Evolutionary conservation across 1,284 basidiomycete genomes (phyloP), one percentile per base, ranked within the genome.

Genomic region (Ceratobasidium sp.): DNA sequence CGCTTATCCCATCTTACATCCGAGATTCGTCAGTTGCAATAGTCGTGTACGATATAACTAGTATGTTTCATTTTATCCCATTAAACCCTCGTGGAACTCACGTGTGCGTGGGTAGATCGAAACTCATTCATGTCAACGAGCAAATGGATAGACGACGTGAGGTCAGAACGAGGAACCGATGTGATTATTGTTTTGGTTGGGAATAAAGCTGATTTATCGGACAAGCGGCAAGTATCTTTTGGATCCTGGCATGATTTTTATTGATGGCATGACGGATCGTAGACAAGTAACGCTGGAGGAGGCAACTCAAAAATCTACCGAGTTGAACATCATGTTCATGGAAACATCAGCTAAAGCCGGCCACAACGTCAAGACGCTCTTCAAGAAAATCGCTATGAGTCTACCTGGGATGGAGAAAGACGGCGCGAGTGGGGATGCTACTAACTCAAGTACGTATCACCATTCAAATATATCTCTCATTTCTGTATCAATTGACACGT

Each of bases 61-160:
- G 97, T 97, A 82, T 83, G 95, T 89, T 26, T 63, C 28, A 33
- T 63, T 63, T 39, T 33, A 49, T 49, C 18, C 42, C 18, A 56
- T 46, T 60, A 69, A 33, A 39, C 15, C 9, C 39, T 40, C 40
- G n/a, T 66, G 56, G 26, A 39, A 20, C 44, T 28, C 66, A 64
- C 55, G 64, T 64, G 63, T 55, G 60, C 64, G 1, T 49, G 56
- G 40, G 9, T 83, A 98, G 97, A 97, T 87, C 95, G 98, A 61
- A 93, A 94, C 81, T 98, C 97, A 26, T 99, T 99, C 90, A 87
- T 97, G 80, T 98, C 98, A 80, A 99, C 98, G 26, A 91, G 94
- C 53, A 99, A 99, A 87, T 99, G 98, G 98, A 97, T 99, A 87
- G 98, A 99, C 85, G 98, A 99, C 83, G 98, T 99, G 55, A 91